phyloP scores from a whole-genome alignment of 139 green algal genomes.

The Eudorina sp. region DNA sequence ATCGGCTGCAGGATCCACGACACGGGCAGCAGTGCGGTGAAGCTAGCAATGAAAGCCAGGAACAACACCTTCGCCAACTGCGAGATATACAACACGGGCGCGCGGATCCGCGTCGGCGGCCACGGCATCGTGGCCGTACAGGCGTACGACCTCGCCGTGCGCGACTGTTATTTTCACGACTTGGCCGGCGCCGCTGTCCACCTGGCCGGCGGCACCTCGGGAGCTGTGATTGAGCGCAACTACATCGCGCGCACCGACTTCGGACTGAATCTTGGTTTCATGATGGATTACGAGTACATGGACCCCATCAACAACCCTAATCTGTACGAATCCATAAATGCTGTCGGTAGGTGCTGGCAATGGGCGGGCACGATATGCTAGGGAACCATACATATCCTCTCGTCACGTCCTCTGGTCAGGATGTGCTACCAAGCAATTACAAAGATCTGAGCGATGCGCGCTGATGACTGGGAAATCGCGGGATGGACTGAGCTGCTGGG shows the following conservation, averaged over 20 bases:
- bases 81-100: slow-evolving; percentile 38
- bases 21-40: slow-evolving; percentile 35
- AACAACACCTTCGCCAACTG: slow-evolving; percentile 32
- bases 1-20: slow-evolving; percentile 49
- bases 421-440: too few species aligned
- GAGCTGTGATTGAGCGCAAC: slow-evolving; percentile 25
- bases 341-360: too few species aligned
- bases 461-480: too few species aligned
- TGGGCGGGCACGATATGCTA: too few species aligned
- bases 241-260: slow-evolving; percentile 9
- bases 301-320: slow-evolving; percentile 26
- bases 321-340: slow-evolving; percentile 32
- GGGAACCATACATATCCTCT: too few species aligned
- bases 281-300: slow-evolving; percentile 43
- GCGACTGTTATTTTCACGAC: slow-evolving; percentile 50
- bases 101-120: slow-evolving; percentile 8
- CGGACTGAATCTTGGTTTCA: slow-evolving; percentile 48
- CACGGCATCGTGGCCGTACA: slow-evolving; percentile 45
- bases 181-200: slow-evolving; percentile 25
- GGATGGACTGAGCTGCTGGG: too few species aligned
- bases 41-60: slow-evolving; percentile 32
- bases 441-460: too few species aligned
- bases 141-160: slow-evolving; percentile 30
- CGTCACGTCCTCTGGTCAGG: too few species aligned
- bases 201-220: slow-evolving; percentile 31